phyloP scores from a whole-genome alignment of 2,329 filamentous ascomycete species.

The Trichoderma gracile region DNA sequence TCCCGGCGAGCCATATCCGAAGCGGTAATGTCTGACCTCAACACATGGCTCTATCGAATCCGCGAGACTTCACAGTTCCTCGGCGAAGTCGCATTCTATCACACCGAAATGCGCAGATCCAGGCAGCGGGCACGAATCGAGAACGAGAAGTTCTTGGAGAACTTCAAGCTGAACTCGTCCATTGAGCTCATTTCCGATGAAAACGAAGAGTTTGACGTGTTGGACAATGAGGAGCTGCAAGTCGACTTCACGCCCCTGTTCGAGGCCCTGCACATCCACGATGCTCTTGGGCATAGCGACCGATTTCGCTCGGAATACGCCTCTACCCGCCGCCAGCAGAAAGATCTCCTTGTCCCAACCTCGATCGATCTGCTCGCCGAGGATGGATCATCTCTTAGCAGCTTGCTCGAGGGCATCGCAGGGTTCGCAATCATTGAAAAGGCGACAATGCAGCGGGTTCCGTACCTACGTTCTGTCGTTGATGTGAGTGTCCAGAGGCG shows the following conservation, averaged over 20 bases:
- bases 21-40: constrained; percentile 94
- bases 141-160: constrained; percentile 69
- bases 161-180: constrained; percentile 91
- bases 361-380: constrained; percentile 77
- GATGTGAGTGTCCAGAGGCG: constrained; percentile 60
- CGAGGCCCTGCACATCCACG: constrained; percentile 94
- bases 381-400: constrained; percentile 83
- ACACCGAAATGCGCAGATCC: constrained; percentile 82
- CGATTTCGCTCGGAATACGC: constrained; percentile 90
- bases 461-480: constrained; percentile 75
- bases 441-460: constrained; percentile 83
- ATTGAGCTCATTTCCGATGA: constrained; percentile 96
- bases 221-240: constrained; percentile 92
- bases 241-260: constrained; percentile 94
- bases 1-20: constrained; percentile 93
- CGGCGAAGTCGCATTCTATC: constrained; percentile 94
- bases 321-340: constrained; percentile 86
- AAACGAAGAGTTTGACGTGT: constrained; percentile 89
- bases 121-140: constrained; percentile 83
- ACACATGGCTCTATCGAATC: constrained; percentile 94
- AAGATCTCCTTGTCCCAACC: constrained; percentile 80
- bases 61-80: constrained; percentile 94
- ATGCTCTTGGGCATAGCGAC: constrained; percentile 88
- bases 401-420: constrained; percentile 86
- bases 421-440: constrained; percentile 97